phyloP scores from a whole-genome alignment of 2,329 filamentous ascomycete genomes.

The Pseudogymnoascus sp. region DNA sequence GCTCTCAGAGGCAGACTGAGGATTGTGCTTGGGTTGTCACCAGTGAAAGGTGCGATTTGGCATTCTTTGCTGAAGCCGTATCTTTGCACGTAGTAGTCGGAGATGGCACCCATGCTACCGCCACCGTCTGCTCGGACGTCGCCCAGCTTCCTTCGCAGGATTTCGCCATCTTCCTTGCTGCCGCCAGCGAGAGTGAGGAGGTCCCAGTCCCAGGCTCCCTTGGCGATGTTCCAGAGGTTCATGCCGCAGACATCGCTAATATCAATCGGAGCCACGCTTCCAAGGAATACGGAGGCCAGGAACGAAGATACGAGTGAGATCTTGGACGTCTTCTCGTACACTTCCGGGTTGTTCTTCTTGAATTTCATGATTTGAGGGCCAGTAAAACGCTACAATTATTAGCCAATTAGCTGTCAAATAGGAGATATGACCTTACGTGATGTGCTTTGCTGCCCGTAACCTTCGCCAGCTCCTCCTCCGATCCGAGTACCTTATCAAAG shows the following conservation, averaged over 20 bases:
- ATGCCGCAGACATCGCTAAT: slow-evolving; percentile 93
- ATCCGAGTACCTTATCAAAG: slow-evolving; percentile 68
- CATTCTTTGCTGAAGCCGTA: slow-evolving; percentile 73
- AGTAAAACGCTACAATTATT: slow-evolving; percentile 66
- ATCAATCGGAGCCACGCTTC: slow-evolving; percentile 78
- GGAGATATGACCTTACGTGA: slow-evolving; percentile 56
- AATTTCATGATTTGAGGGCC: slow-evolving; percentile 94
- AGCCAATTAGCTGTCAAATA: neutral
- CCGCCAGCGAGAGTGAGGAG: slow-evolving; percentile 65
- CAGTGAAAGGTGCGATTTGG: slow-evolving; percentile 77
- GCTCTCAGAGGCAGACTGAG: slow-evolving; percentile 79
- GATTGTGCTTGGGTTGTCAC: slow-evolving; percentile 94
- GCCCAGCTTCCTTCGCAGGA: slow-evolving; percentile 71
- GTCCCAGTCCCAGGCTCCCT: slow-evolving; percentile 62
- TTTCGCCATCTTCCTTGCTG: slow-evolving; percentile 39
- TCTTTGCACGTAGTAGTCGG: slow-evolving; percentile 66
- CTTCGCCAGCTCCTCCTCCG: slow-evolving; percentile 59
- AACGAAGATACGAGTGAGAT: slow-evolving; percentile 96
- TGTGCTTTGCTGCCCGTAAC: slow-evolving; percentile 89
- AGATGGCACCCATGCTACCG: slow-evolving; percentile 65
- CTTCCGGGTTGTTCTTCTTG: slow-evolving; percentile 67
- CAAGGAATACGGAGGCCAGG: slow-evolving; percentile 82
- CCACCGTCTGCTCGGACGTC: slow-evolving; percentile 74
- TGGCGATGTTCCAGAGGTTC: slow-evolving; percentile 88
- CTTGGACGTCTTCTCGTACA: slow-evolving; percentile 70